Evolutionary conservation across 2,329 filamentous ascomycete genomes (phyloP), one percentile per base, ranked within the genome.

Genomic region (Esteya vermicola): DNA sequence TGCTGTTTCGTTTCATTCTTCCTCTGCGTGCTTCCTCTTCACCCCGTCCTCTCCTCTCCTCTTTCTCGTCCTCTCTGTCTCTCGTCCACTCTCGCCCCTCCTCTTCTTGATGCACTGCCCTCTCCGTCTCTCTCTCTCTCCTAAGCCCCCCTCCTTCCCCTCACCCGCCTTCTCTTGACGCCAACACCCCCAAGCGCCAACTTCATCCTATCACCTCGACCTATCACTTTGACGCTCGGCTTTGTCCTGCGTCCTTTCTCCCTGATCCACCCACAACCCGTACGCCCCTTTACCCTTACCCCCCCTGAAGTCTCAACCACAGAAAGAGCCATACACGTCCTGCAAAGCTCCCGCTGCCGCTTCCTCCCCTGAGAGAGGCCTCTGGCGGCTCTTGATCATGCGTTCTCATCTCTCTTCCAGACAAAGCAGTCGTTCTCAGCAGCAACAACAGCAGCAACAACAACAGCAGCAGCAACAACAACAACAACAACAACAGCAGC

Each of bases 371-470:
- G 27, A n/a, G 4, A 38, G 25, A 9, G 4, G 20, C 19, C 20
- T 19, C 30, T 14, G 25, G 6, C 35, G 14, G 26, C 43, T 40
- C 31, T 43, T 43, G 39, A 49, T 48, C 45, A 73, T 73, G 69
- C 67, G 63, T 57, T 72, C 72, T 57, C 60, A 62, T 58, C 68
- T 68, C 54, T 58, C 71, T 55, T 63, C 65, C 54, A 72, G 62
- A 61, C 64, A 70, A 56, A 65, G 62, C 61, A 70, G 70, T 52
- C 67, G 68, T 51, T 70, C 70, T 55, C 70, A 72, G 59, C 46
- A 48, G 6, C 49, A 52, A 32, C 50, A 47, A 28, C 52, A 52
- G 36, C 51, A 46, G 44, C 50, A 47, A 25, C 42, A 45, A 30
- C 39, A 42, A 13, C 41, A 39, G n/a, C 36, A 41, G 28, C 33